These are phyloP conservation scores for Fusarium brevicatenulatum DNA, from an alignment of 2,329 filamentous ascomycete genomes.

Conservation along the genomic window DNA sequence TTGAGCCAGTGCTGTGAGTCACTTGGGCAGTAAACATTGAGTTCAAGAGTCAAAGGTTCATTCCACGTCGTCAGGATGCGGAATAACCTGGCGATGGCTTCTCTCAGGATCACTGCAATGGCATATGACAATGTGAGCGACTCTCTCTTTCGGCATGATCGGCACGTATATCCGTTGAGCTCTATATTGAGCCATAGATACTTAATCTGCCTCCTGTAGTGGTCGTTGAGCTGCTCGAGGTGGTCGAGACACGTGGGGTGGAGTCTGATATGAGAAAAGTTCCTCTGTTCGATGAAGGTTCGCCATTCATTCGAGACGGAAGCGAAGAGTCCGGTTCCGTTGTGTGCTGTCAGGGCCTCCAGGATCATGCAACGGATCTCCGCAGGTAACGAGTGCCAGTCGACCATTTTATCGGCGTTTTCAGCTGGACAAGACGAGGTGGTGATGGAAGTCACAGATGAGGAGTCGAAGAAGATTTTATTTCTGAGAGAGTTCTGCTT, in stretches of 20 bases:
- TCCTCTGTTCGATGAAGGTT: not conserved
- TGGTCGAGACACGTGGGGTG: not conserved
- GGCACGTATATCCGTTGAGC: slow-evolving; percentile 17
- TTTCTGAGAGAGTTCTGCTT: not conserved
- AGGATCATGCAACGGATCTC: slow-evolving; percentile 19
- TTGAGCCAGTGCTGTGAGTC: slow-evolving; percentile 32
- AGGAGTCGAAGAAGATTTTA: no score
- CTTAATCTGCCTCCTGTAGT: not conserved
- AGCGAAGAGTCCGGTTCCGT: not conserved
- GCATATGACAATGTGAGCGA: not conserved
- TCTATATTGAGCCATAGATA: slow-evolving; percentile 32
- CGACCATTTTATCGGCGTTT: not conserved
- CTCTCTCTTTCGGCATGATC: not conserved
- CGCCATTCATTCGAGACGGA: slow-evolving; percentile 18
- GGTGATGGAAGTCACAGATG: no score
- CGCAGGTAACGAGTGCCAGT: slow-evolving; percentile 2
- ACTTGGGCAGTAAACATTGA: slow-evolving; percentile 25
- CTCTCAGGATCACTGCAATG: not conserved
- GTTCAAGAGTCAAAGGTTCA: not conserved
- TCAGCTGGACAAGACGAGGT: no score
- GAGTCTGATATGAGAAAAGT: slow-evolving; percentile 2
- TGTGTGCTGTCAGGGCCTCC: not conserved
- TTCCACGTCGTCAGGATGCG: slow-evolving; percentile 7
- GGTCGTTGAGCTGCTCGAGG: not conserved
- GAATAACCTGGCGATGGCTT: slow-evolving; percentile 12